Evolutionary conservation across 768 basidiomycete genomes (phyloP).

Genomic region (Cystofilobasidium ferigula): DNA sequence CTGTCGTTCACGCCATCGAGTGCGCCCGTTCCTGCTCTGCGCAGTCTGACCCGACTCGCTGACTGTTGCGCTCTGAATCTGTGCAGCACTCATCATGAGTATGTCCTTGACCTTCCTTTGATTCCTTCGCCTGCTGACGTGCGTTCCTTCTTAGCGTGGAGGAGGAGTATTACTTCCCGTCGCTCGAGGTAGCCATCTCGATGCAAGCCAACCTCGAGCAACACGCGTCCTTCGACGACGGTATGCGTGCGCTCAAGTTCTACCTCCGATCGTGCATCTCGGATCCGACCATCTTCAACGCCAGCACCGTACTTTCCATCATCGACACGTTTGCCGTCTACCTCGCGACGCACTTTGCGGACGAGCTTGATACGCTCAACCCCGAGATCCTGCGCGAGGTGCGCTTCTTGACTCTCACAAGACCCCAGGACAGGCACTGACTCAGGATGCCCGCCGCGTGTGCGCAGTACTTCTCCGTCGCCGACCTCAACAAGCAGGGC

Average conservation of each 20-base stretch:
- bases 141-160: too few species aligned
- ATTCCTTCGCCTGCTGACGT: too few species aligned
- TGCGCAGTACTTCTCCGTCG: conserved; percentile 1
- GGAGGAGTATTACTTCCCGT: conserved; percentile 12
- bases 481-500: conserved; percentile 7
- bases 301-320: background rate
- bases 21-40: background rate
- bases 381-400: conserved; percentile 6
- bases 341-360: conserved; percentile 2
- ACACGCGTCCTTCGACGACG: conserved; percentile 14
- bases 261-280: background rate
- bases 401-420: too few species aligned
- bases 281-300: conserved; percentile 6
- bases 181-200: conserved; percentile 7
- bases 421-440: too few species aligned
- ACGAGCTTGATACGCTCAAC: conserved; percentile 9
- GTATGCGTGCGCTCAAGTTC: conserved; percentile 1
- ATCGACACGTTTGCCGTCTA: conserved; percentile 7
- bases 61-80: too few species aligned
- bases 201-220: conserved; percentile 9
- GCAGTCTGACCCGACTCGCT: background rate
- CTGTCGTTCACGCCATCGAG: conserved; percentile 1
- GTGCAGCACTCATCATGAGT: conserved; percentile 4
- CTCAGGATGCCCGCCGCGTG: too few species aligned
- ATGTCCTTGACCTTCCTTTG: too few species aligned